These are phyloP conservation scores for Salix suchowensis DNA, from an alignment of 345 rosid species.

Conservation along the genomic window DNA sequence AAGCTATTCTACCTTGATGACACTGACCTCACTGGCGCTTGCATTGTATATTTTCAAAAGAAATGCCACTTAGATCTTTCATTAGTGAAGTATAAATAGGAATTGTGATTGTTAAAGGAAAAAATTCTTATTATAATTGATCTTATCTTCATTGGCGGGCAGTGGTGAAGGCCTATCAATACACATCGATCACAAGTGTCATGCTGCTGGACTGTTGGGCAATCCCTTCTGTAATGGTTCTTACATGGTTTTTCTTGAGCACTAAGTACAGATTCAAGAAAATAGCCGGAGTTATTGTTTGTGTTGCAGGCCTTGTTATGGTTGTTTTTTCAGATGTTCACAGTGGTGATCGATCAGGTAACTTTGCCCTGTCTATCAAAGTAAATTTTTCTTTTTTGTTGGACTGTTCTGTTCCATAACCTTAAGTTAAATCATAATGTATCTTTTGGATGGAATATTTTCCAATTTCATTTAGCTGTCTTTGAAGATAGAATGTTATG, in stretches of 20 bases:
- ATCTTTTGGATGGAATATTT: background rate
- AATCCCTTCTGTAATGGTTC: conserved; percentile 79
- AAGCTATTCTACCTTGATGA: background rate
- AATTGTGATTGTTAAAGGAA: background rate
- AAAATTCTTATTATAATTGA: conserved; percentile 9
- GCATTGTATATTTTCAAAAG: background rate
- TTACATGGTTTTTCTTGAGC: conserved; percentile 68
- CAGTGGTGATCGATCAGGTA: conserved; percentile 66
- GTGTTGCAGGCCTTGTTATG: conserved; percentile 73
- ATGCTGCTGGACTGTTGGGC: conserved; percentile 97
- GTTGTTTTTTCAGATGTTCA: conserved; percentile 95
- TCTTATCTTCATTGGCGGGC: conserved; percentile 19
- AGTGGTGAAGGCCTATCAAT: conserved; percentile 93
- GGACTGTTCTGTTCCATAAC: background rate
- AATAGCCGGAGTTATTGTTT: conserved; percentile 68
- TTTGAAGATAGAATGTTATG: background rate
- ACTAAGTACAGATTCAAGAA: conserved; percentile 76
- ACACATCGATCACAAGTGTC: conserved; percentile 81
- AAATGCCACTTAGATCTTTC: background rate
- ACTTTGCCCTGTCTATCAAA: background rate
- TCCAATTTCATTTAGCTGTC: background rate
- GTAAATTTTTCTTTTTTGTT: background rate
- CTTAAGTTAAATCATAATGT: background rate
- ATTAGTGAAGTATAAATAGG: background rate
- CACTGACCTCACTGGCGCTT: background rate